These are phyloP conservation scores for Westerdykella ornata DNA, from an alignment of 2,329 filamentous ascomycete species.

Conservation along the genomic window DNA sequence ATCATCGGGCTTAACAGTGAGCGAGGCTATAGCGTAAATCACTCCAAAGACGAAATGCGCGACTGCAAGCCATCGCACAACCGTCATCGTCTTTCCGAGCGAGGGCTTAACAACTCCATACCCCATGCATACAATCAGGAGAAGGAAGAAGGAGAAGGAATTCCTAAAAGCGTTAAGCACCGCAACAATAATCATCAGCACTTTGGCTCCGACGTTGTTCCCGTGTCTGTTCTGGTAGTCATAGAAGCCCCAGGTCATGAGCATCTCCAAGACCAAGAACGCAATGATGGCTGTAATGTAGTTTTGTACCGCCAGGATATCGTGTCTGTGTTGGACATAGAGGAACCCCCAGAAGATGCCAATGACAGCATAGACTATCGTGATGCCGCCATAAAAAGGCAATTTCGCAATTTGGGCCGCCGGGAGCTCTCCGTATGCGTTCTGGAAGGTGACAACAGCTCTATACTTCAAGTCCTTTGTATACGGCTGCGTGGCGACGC, in stretches of 20 bases:
- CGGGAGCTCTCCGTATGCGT: slow-evolving; percentile 91
- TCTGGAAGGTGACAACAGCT: slow-evolving; percentile 83
- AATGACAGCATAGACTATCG: slow-evolving; percentile 86
- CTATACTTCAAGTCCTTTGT: slow-evolving; percentile 61
- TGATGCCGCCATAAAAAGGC: slow-evolving; percentile 91
- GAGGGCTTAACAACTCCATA: slow-evolving; percentile 96
- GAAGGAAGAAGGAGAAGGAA: slow-evolving; percentile 95
- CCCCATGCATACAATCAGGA: slow-evolving; percentile 98
- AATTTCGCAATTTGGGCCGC: slow-evolving; percentile 95
- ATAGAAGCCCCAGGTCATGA: slow-evolving; percentile 99
- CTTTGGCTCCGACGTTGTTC: slow-evolving; percentile 73
- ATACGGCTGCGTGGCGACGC: slow-evolving; percentile 71
- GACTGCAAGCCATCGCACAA: slow-evolving; percentile 82
- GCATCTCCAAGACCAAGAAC: slow-evolving; percentile 90
- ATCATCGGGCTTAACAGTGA: slow-evolving; percentile 81
- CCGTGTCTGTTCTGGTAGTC: slow-evolving; percentile 92
- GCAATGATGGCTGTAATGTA: slow-evolving; percentile 96
- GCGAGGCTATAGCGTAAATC: slow-evolving; percentile 83
- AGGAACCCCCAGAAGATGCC: slow-evolving; percentile 87
- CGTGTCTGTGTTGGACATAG: slow-evolving; percentile 87
- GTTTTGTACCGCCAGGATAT: slow-evolving; percentile 95
- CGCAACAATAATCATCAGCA: slow-evolving; percentile 83
- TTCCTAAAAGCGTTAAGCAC: slow-evolving; percentile 89
- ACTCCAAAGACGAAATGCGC: slow-evolving; percentile 93
- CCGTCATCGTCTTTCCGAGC: slow-evolving; percentile 88